Conservation (phyloP, 2,329 filamentous ascomycete genomes). For the Verticillium isaacii region DNA sequence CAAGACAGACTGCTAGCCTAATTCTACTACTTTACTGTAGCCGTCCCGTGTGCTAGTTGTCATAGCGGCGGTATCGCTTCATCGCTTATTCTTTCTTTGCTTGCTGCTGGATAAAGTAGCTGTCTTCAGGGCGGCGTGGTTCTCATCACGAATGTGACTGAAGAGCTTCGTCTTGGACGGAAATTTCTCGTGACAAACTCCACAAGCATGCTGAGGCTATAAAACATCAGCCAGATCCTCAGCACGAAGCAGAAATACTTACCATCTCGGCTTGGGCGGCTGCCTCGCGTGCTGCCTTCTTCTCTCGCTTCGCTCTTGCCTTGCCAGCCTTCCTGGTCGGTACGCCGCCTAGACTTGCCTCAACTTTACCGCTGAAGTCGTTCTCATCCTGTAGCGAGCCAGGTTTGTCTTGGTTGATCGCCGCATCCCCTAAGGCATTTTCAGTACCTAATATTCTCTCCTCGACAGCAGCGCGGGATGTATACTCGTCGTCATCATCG, state of each 20-base stretch:
- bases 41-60: too few relatives aligned
- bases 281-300: conserved; percentile 37
- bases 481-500: conserved; percentile 9
- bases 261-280: conserved; percentile 23
- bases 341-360: not conserved
- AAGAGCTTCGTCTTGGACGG: conserved; percentile 68
- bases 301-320: conserved; percentile 45
- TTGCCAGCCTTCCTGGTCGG: conserved; percentile 41
- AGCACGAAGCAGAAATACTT: not conserved
- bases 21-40: conserved; percentile 23
- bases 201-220: conserved; percentile 33
- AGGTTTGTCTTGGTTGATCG: not conserved
- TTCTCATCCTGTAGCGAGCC: not conserved
- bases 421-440: not conserved
- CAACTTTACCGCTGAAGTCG: not conserved
- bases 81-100: not conserved
- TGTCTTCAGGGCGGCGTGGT: conserved; percentile 51
- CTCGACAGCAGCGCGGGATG: conserved; percentile 9
- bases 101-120: conserved; percentile 17
- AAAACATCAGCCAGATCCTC: too few relatives aligned
- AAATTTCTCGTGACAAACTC: conserved; percentile 40
- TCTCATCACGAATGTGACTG: conserved; percentile 61
- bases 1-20: not conserved
- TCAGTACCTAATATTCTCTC: not conserved
- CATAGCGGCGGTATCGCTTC: conserved; percentile 18